phyloP scores from a whole-genome alignment of 106 monocot species.

The Dioscorea zingiberensis region DNA sequence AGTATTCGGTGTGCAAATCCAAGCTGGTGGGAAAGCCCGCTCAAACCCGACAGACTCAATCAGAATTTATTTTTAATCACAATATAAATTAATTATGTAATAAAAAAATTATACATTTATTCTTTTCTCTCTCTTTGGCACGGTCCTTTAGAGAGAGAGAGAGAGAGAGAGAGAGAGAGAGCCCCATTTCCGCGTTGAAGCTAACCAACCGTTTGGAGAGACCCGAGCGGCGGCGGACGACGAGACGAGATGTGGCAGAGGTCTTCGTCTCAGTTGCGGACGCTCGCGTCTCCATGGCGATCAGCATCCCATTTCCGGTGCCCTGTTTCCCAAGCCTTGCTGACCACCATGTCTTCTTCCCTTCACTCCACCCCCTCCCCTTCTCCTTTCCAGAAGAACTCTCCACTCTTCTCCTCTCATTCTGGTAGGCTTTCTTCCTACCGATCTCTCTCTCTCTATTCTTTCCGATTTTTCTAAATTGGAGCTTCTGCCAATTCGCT shows the following conservation, averaged over 20 bases:
- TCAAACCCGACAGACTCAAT: no score
- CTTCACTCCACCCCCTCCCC: background rate
- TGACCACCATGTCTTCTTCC: background rate
- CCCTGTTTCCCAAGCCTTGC: background rate
- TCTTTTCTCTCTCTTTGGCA: no score
- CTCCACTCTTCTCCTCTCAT: background rate
- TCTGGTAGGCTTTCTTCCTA: conserved; percentile 5
- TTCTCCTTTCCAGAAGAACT: conserved; percentile 8
- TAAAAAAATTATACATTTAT: no score
- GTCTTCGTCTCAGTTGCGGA: conserved; percentile 24
- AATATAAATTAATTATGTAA: no score
- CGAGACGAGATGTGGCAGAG: conserved; percentile 25
- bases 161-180: no score
- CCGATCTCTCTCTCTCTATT: conserved; percentile 1
- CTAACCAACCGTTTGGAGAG: no score
- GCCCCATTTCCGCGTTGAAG: no score
- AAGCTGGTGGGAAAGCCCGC: no score
- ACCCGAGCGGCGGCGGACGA: conserved; percentile 15
- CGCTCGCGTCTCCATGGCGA: conserved; percentile 15
- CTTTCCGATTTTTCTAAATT: conserved; percentile 2
- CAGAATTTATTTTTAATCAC: no score
- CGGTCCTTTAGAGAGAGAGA: no score
- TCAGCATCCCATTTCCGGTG: conserved; percentile 2
- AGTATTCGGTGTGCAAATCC: no score
- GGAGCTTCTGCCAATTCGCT: background rate